Evolutionary conservation across 306 rosid genomes (phyloP), one percentile per base, ranked within the genome.

Genomic region (Castanea crenata): DNA sequence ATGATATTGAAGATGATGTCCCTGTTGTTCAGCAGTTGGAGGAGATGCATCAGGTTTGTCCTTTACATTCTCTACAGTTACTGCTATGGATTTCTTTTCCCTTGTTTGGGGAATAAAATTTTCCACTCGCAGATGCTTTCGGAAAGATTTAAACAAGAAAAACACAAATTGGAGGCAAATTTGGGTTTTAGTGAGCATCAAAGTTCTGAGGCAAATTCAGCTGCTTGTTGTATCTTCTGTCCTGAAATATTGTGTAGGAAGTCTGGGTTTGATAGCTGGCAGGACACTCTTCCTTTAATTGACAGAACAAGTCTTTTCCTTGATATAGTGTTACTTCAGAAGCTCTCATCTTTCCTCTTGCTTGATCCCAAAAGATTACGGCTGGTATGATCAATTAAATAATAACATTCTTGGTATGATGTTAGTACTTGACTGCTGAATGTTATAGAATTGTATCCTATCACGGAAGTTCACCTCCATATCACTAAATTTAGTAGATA

Each of bases 301-400:
- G 97, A 94, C 73, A 78, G 74, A 62, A 59, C 91, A 52, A 91
- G 99, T 83, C 76, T 92, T 70, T 86, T 81, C 78, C 85, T 81
- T 76, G 99, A 94, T 85, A 85, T 92, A 93, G 81, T 79, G 83
- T 78, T 92, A 68, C 88, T 94, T 29, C 84, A 81, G 79, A 84
- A 88, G 77, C 89, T 94, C 16, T 82, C 93, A 64, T 86, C 89
- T 57, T 74, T 84, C 69, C 85, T 79, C 82, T 80, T 84, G 88
- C 86, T 81, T 35, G 89, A 94, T 80, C 76, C 52, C 6, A 75
- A 82, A 27, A 83, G 74, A 18, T 81, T 78, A 79, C 83, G 78
- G 76, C 82, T 29, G 70, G 97, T 94, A 89, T 80, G 87, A 32
- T 81, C 44, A 6, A 21, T 57, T 32, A 74, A 35, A 34, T 27